These are phyloP conservation scores for Eucalyptus microcorys DNA, from an alignment of 345 rosid genomes.

Conservation along the genomic window DNA sequence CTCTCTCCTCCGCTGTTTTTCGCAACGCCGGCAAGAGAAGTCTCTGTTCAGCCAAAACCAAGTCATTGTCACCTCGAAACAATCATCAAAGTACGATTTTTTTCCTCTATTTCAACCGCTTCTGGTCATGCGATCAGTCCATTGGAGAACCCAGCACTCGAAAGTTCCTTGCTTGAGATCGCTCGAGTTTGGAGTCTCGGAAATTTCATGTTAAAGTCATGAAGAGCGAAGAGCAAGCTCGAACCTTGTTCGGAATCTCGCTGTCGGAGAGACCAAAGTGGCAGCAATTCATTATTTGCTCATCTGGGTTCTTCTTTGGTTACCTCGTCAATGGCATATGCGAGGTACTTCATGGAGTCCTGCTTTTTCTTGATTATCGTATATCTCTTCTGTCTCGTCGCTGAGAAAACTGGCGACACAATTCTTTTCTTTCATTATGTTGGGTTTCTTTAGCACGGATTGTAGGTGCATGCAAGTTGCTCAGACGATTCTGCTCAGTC, in stretches of 20 bases:
- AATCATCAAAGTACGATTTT: neutral
- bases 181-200: neutral
- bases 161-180: neutral
- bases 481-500: neutral
- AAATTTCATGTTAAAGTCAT: slow-evolving; percentile 1
- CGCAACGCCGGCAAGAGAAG: neutral
- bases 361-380: neutral
- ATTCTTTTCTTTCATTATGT: neutral
- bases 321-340: slow-evolving; percentile 92
- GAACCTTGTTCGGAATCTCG: slow-evolving; percentile 58
- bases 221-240: slow-evolving; percentile 54
- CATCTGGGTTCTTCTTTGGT: slow-evolving; percentile 95
- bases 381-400: neutral
- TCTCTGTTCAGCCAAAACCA: neutral
- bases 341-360: slow-evolving; percentile 38
- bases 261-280: slow-evolving; percentile 60
- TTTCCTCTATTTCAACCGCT: neutral
- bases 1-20: neutral
- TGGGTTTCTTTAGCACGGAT: neutral
- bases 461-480: neutral
- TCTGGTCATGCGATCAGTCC: neutral
- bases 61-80: neutral
- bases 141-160: neutral
- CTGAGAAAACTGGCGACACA: neutral
- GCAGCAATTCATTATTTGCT: slow-evolving; percentile 81